Conservation (phyloP, 1,139 yeast genomes). For the Blastobotrys capitulatus region DNA sequence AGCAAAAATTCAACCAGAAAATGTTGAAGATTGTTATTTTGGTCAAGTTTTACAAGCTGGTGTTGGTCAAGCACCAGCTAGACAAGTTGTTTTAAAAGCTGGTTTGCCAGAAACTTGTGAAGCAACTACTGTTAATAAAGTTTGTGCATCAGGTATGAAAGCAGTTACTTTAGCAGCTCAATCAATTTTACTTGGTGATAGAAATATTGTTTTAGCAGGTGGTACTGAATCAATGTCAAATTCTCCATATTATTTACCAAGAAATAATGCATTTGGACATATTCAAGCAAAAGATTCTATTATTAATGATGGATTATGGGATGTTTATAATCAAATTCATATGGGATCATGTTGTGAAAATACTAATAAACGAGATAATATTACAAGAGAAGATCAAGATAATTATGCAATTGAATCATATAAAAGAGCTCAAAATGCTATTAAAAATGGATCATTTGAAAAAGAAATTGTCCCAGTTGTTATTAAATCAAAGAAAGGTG, state of each 20-base stretch:
- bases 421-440: slow-evolving; percentile 46
- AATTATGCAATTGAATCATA: slow-evolving; percentile 48
- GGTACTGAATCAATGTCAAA: slow-evolving; percentile 64
- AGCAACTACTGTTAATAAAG: slow-evolving; percentile 56
- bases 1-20: slow-evolving; percentile 46
- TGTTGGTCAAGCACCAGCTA: slow-evolving; percentile 59
- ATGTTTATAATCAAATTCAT: slow-evolving; percentile 49
- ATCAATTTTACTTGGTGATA: slow-evolving; percentile 48
- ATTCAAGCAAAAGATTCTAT: slow-evolving; percentile 46
- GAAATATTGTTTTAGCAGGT: slow-evolving; percentile 53
- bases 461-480: slow-evolving; percentile 51
- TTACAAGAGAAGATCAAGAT: slow-evolving; percentile 55
- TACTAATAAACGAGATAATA: slow-evolving; percentile 48
- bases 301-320: slow-evolving; percentile 53
- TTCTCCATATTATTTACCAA: slow-evolving; percentile 43
- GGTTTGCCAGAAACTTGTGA: slow-evolving; percentile 50
- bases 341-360: slow-evolving; percentile 64
- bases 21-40: slow-evolving; percentile 49
- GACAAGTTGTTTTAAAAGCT: slow-evolving; percentile 56
- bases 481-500: slow-evolving; percentile 50
- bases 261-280: slow-evolving; percentile 48
- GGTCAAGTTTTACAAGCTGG: slow-evolving; percentile 58
- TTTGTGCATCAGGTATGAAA: slow-evolving; percentile 59
- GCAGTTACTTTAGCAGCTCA: slow-evolving; percentile 52
- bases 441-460: slow-evolving; percentile 43